A percentile compares a stretch with the other conserved stretches of the same genome.
Conservation (phyloP, 495 filamentous ascomycete genomes). For the Oidiodendron maius region DNA sequence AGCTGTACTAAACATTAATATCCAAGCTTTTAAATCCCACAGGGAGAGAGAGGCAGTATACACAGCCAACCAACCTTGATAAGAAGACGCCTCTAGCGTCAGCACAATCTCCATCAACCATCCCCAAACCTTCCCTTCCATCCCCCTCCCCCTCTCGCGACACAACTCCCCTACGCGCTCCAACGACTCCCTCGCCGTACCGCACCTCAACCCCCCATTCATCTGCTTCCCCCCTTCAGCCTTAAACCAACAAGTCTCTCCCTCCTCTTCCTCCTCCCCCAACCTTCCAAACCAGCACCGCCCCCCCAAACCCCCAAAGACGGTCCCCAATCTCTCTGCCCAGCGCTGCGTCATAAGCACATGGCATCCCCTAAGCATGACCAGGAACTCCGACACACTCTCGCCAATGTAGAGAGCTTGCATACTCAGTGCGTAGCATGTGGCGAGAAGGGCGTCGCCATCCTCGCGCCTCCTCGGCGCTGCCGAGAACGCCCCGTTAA, state of each 20-base stretch:
- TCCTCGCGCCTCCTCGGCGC: not conserved
- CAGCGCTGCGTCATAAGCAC: not conserved
- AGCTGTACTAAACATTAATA: not conserved
- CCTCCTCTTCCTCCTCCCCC: too few relatives aligned
- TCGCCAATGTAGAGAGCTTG: not conserved
- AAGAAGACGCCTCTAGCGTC: not conserved
- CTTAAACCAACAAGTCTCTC: too few relatives aligned
- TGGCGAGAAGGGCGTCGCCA: not conserved
- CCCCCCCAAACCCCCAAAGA: too few relatives aligned
- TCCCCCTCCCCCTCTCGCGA: not conserved
- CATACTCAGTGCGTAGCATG: not conserved
- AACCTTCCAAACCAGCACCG: too few relatives aligned
- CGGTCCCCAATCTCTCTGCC: not conserved
- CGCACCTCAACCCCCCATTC: too few relatives aligned
- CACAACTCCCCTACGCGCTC: not conserved
- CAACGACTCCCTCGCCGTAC: too few relatives aligned
- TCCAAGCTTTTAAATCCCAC: not conserved
- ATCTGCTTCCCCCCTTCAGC: too few relatives aligned
- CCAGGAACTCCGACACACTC: conserved; percentile 1
- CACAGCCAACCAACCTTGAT: not conserved
- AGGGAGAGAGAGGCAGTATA: not conserved
- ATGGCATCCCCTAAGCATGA: not conserved
- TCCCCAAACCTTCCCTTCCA: not conserved
- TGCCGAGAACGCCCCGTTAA: conserved; percentile 1
- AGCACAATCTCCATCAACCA: not conserved